A percentile compares a stretch with the other conserved stretches of the same genome.
These are phyloP conservation scores for Cymbopogon flexuosus DNA, from an alignment of 202 grass and related monocot species.

Conservation along the genomic window DNA sequence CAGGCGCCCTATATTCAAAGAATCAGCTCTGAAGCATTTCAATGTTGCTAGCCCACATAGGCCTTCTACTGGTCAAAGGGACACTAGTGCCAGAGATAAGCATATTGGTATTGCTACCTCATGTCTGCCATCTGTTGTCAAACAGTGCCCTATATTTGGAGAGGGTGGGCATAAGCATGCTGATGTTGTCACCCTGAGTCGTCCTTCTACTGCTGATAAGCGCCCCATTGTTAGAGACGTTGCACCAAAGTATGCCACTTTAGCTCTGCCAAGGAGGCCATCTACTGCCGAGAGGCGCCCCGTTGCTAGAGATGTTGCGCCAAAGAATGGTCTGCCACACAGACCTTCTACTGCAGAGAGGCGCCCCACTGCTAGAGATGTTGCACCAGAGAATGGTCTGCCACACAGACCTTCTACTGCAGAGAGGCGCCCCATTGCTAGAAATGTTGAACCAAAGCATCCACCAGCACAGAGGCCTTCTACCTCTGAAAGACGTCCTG, in stretches of 20 bases:
- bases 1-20: not conserved
- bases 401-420: not conserved
- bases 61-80: conserved; percentile 1
- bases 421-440: conserved; percentile 7
- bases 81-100: not conserved
- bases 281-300: conserved; percentile 1
- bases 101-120: not conserved
- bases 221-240: not conserved
- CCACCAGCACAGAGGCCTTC: conserved; percentile 26
- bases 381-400: not conserved
- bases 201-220: not conserved
- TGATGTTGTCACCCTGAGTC: not conserved
- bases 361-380: not conserved
- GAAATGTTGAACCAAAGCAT: conserved; percentile 31
- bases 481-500: conserved; percentile 35
- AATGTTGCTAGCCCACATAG: not conserved
- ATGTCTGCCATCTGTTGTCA: not conserved
- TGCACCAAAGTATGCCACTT: not conserved
- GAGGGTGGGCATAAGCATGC: not conserved
- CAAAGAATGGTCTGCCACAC: conserved; percentile 8
- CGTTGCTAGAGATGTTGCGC: conserved; percentile 12
- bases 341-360: conserved; percentile 35
- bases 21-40: not conserved
- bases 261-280: not conserved
- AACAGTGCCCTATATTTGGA: not conserved